Percentiles rank a stretch among this genome's conserved stretches.
Conservation (phyloP, 1,284 basidiomycete species). For the Uromyces viciae-fabae region DNA sequence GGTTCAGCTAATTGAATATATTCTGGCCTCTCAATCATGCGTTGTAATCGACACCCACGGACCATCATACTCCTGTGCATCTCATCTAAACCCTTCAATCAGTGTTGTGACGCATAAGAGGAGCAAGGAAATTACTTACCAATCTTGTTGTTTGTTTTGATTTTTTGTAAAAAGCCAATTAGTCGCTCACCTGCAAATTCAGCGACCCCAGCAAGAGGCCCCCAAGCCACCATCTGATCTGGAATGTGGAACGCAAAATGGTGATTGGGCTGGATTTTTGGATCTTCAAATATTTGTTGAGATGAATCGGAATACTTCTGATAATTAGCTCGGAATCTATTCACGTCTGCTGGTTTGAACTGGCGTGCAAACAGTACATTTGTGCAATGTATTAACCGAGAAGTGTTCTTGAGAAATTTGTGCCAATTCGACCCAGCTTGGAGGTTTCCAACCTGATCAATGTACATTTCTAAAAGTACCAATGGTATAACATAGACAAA, state of each 20-base stretch:
- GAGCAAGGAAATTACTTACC: constrained; percentile 2
- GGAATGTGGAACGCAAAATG: constrained; percentile 22
- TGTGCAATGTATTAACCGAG: background rate
- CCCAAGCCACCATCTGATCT: constrained; percentile 22
- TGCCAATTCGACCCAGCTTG: background rate
- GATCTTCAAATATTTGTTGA: background rate
- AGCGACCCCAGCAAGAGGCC: constrained; percentile 2
- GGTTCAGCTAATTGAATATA: background rate
- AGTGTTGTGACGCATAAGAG: background rate
- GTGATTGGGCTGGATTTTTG: constrained; percentile 19
- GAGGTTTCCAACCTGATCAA: constrained; percentile 8
- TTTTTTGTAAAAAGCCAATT: constrained; percentile 37
- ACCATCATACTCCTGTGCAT: constrained; percentile 6
- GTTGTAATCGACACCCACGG: constrained; percentile 5
- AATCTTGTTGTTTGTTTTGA: constrained; percentile 27
- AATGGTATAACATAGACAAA: constrained; percentile 29
- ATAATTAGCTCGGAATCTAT: constrained; percentile 9
- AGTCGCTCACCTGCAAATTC: constrained; percentile 27
- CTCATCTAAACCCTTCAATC: background rate
- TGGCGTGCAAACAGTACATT: constrained; percentile 11
- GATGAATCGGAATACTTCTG: background rate
- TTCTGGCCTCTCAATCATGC: background rate
- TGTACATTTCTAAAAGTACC: constrained; percentile 21
- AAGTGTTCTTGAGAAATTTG: constrained; percentile 13
- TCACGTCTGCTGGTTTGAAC: background rate